Base-by-base conservation (phyloP, 345 rosid genomes). In the Syzygium aqueum region DNA sequence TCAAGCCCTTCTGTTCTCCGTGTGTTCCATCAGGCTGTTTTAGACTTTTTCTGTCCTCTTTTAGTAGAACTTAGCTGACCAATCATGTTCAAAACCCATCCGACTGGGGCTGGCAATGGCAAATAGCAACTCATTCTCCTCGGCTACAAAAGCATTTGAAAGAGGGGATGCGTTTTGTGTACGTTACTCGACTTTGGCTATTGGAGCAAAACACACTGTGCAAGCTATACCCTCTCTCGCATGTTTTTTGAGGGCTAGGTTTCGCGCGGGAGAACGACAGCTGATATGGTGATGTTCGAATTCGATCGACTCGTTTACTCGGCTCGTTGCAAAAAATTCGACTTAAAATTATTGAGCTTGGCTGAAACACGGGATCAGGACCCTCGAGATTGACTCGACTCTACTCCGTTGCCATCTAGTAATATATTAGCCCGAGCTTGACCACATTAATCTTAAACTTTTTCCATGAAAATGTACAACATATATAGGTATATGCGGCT, bases 11-110 rank as follows among this genome's bases (percentile, higher is more conserved):
- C 13, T 10, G 46, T 16, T 2, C 23, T 16, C 23, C 40, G 46
- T 37, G 46, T 33, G 3, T 33, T 1, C 13, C 80, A 8, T 67
- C 12, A 0, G 8, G 2, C 3, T 19, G 11, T 17, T 0, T 19
- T 10, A 1, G 2, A 67, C 46, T 67, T 8, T 52, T 30, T 19
- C 78, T 33, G 10, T 67, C 23, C 23, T 33, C 43, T 67, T 67
- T 8, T 30, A 16, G 23, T 16, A 30, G 2, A 8, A 16, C 43
- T 65, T 9, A 65, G 23, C 2, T 8, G 78, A 19, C 25, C 80
- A 33, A 33, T 9, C 2, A 23, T 33, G 37, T 33, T 40, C 23
- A 21, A 17, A 67, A 17, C 12, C 7, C 80, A 12, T 67, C 46
- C 78, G 9, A 15, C 77, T 21, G 40, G 80, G 80, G n/a, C 23